Evolutionary conservation across 345 rosid genomes (phyloP), one percentile per base, ranked within the genome.

Genomic region (Hypericum androsaemum): DNA sequence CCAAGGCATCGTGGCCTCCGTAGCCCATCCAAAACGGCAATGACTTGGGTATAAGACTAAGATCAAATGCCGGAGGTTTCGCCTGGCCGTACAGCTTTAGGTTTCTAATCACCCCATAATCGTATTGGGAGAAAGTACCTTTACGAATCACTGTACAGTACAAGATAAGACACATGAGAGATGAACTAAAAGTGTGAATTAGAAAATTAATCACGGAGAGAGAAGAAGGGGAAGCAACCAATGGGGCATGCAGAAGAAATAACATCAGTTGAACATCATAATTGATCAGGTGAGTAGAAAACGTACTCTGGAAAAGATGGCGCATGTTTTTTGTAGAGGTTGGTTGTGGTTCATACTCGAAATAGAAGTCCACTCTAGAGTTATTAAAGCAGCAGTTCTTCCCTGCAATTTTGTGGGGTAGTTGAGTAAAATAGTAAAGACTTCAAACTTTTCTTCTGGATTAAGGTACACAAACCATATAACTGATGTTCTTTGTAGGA

Each of bases 241-340:
- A 1, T 16, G 11, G 16, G 37, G 47, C 9, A 38, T 6, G 22
- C 11, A 28, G 53, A 39, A 22, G 1, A 15, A 39, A 53, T 17
- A 47, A 53, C 48, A 7, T 16, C 32, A 22, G 32, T 22, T 22
- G 4, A 22, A 22, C 32, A 22, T 1, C 32, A 22, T 22, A 22
- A 22, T 22, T 22, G 32, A 22, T 22, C 32, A 22, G 32, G 4
- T 1, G 59, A 12, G 22, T 16, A 16, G 5, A 54, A 54, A 62
- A 51, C 78, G 57, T 77, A 87, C 96, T 87, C 73, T 90, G 89
- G 70, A 84, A 90, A 68, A 87, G 89, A 76, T 90, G 98, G 51
- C 81, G 82, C 47, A 90, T 35, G 64, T 90, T 90, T 77, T 87
- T 90, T 1, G 77, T 65, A 22, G 98, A 90, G 42, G 96, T 79